Conservation (phyloP, 2,329 filamentous ascomycete species). For the Pezicula carpinea region DNA sequence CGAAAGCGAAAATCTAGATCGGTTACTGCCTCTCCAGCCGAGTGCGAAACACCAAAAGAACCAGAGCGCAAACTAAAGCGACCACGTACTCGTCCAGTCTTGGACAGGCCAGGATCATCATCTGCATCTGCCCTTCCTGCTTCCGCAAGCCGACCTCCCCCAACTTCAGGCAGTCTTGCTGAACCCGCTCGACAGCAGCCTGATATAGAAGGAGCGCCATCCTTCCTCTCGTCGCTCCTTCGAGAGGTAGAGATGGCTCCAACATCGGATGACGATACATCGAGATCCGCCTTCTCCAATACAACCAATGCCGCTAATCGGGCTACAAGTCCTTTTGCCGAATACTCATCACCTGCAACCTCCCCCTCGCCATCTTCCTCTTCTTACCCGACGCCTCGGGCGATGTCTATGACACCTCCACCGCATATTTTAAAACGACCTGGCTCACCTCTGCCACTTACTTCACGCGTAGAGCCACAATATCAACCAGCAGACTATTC, state of each 20-base stretch:
- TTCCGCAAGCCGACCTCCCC: slow-evolving; percentile 30
- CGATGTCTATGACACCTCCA: slow-evolving; percentile 64
- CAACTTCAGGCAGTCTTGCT: slow-evolving; percentile 13
- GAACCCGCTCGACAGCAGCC: slow-evolving; percentile 20
- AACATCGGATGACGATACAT: slow-evolving; percentile 51
- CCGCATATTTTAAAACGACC: slow-evolving; percentile 57
- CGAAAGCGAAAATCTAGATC: slow-evolving; percentile 75
- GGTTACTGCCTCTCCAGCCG: slow-evolving; percentile 64
- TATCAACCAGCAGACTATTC: slow-evolving; percentile 74
- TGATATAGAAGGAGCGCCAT: slow-evolving; percentile 52
- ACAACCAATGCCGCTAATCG: slow-evolving; percentile 16
- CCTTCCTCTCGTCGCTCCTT: slow-evolving; percentile 80
- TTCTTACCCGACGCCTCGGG: slow-evolving; percentile 62
- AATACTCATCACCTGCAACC: slow-evolving; percentile 59
- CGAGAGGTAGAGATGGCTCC: slow-evolving; percentile 76
- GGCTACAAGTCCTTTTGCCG: slow-evolving; percentile 30
- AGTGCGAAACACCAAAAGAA: slow-evolving; percentile 54
- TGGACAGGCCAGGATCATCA: slow-evolving; percentile 42
- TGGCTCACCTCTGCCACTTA: slow-evolving; percentile 63
- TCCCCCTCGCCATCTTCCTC: slow-evolving; percentile 62
- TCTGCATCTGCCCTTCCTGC: slow-evolving; percentile 25
- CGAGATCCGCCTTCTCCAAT: slow-evolving; percentile 16
- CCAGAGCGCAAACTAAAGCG: slow-evolving; percentile 83
- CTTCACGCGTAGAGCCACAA: slow-evolving; percentile 66
- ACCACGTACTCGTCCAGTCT: slow-evolving; percentile 70